phyloP scores from a whole-genome alignment of 306 rosid genomes.

The Glycyrrhiza uralensis region DNA sequence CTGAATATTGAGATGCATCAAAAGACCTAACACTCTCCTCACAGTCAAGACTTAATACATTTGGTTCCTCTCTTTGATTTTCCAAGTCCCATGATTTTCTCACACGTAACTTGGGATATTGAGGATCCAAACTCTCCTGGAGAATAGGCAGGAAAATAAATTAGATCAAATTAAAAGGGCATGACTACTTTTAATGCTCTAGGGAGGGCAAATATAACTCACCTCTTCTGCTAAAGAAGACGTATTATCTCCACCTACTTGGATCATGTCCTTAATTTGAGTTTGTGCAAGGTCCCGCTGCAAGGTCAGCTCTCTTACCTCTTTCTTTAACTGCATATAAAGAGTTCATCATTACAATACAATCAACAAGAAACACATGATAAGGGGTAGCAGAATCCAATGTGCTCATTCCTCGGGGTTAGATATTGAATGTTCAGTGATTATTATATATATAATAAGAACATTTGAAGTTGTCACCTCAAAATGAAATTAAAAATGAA shows the following conservation, averaged over 20 bases:
- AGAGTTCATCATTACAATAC: conserved; percentile 1
- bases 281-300: conserved; percentile 73
- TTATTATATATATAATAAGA: not conserved
- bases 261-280: conserved; percentile 71
- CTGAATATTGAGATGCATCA: conserved; percentile 71
- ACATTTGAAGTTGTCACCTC: not conserved
- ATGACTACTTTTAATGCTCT: conserved; percentile 11
- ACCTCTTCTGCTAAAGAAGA: conserved; percentile 49
- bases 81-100: conserved; percentile 60
- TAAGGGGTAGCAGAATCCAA: not conserved
- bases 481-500: not conserved
- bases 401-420: not conserved
- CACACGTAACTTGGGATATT: conserved; percentile 59
- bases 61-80: conserved; percentile 40
- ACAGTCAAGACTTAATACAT: conserved; percentile 27
- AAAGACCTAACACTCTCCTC: conserved; percentile 56
- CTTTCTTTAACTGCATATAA: conserved; percentile 72
- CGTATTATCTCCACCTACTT: conserved; percentile 49
- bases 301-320: conserved; percentile 53
- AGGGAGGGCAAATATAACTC: conserved; percentile 27
- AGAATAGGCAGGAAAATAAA: conserved; percentile 28
- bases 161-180: conserved; percentile 8
- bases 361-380: conserved; percentile 8
- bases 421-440: not conserved
- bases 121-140: conserved; percentile 53